Evolutionary conservation across 2,329 filamentous ascomycete genomes (phyloP).

Genomic region (Pseudogymnoascus sp.): DNA sequence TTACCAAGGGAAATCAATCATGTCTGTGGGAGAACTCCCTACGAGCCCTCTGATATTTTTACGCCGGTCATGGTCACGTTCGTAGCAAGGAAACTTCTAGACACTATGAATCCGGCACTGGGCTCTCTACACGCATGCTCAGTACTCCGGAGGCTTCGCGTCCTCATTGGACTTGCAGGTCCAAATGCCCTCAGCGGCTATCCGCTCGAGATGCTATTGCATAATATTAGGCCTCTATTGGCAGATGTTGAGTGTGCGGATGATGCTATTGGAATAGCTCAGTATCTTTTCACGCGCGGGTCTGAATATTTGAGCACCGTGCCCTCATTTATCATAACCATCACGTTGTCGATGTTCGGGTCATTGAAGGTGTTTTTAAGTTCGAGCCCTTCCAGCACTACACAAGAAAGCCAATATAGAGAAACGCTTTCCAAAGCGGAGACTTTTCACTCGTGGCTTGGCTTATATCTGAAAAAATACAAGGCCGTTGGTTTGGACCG

Average conservation of each 20-base stretch:
- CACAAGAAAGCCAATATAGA: constrained; percentile 74
- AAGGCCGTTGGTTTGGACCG: constrained; percentile 40
- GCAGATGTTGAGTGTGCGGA: constrained; percentile 81
- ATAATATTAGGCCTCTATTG: constrained; percentile 68
- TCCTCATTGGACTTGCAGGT: constrained; percentile 73
- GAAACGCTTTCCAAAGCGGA: constrained; percentile 68
- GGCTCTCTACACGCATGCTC: constrained; percentile 82
- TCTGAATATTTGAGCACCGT: constrained; percentile 51
- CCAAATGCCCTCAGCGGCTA: constrained; percentile 66
- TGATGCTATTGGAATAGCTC: constrained; percentile 77
- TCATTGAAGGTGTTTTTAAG: constrained; percentile 69
- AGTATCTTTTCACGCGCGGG: constrained; percentile 71
- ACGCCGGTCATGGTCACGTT: constrained; percentile 65
- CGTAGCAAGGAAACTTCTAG: constrained; percentile 68
- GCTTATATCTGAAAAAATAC: constrained; percentile 57
- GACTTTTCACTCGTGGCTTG: constrained; percentile 71
- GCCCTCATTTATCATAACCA: constrained; percentile 72
- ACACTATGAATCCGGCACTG: constrained; percentile 71
- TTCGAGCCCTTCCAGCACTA: constrained; percentile 67
- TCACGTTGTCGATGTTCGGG: constrained; percentile 68
- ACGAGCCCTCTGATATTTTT: constrained; percentile 61
- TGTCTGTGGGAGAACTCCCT: constrained; percentile 64
- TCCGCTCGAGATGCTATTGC: constrained; percentile 81
- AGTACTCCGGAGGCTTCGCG: constrained; percentile 74
- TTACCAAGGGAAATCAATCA: constrained; percentile 67